Evolutionary conservation across 768 basidiomycete genomes (phyloP), one percentile per base, ranked within the genome.

Genomic region (Amanita muscaria): DNA sequence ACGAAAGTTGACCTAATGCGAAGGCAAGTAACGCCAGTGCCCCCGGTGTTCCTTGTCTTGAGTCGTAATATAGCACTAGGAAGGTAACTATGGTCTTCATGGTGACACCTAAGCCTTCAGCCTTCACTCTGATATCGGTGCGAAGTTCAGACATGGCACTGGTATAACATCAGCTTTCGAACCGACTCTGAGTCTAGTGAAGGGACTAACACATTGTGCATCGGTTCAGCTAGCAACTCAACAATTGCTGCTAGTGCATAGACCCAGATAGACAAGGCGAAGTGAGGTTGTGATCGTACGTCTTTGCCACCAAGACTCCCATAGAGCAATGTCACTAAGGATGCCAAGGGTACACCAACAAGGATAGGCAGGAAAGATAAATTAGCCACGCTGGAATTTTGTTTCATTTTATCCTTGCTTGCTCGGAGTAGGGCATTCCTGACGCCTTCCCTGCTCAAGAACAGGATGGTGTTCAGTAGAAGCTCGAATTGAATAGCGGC

Each of bases 401-500:
- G 53, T 54, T 34, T 44, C 40, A 45, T 47, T 40, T 44, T 50
- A 27, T 56, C 53, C 18, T 49, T 54, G 34, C 60, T 57, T 44
- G 56, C 70, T n/a, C 92, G 77, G 12, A 96, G 69, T 4, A 96
- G 72, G 5, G 88, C 80, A 58, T 84, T 88, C 31, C 96, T 74
- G 6, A 98, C 75, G 14, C 93, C 94, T 61, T 99, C 96, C n/a
- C 96, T 73, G 25, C 84, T 83, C 6, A 98, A 70, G 61, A 98
- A 97, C 34, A 98, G 70, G 54, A 93, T 87, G 9, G 91, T 91
- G 53, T 83, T 88, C 36, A 88, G 73, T 19, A 98, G 58, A 21
- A 97, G 76, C 59, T 98, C 96, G 62, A 98, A 91, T 55, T 96
- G 93, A 49, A 99, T 86, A 0, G 90, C 79, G 12, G 90, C 91